These are phyloP conservation scores for Fusarium cicatricum DNA, from an alignment of 2,329 filamentous ascomycete genomes.

Conservation along the genomic window DNA sequence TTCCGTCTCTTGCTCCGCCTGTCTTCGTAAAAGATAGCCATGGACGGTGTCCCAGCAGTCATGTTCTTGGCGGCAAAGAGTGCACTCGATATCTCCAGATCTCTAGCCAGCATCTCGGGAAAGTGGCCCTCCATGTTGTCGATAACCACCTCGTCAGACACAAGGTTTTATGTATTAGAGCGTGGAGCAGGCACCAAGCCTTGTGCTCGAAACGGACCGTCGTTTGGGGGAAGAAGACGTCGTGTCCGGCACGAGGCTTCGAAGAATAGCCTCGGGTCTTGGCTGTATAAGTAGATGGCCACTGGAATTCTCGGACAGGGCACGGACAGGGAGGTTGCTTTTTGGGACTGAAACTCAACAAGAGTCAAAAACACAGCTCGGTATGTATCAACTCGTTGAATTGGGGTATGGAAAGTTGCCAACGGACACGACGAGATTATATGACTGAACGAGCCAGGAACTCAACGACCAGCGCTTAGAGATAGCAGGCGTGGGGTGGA, in stretches of 20 bases:
- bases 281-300: slow-evolving; percentile 38
- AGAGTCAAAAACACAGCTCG: slow-evolving; percentile 23
- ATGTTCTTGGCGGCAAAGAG: slow-evolving; percentile 61
- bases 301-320: slow-evolving; percentile 31
- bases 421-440: slow-evolving; percentile 30
- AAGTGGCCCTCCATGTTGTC: slow-evolving; percentile 54
- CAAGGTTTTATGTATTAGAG: slow-evolving; percentile 34
- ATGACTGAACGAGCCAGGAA: slow-evolving; percentile 29
- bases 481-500: slow-evolving; percentile 18
- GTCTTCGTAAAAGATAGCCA: slow-evolving; percentile 46
- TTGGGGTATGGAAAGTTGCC: neutral
- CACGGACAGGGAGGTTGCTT: slow-evolving; percentile 26
- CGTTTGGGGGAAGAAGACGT: slow-evolving; percentile 36
- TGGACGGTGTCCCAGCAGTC: slow-evolving; percentile 59
- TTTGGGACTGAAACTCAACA: slow-evolving; percentile 8
- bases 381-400: slow-evolving; percentile 16
- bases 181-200: slow-evolving; percentile 45
- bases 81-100: slow-evolving; percentile 58
- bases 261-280: slow-evolving; percentile 26
- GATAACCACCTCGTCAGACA: slow-evolving; percentile 39
- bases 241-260: slow-evolving; percentile 18
- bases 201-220: slow-evolving; percentile 51
- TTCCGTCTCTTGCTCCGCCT: slow-evolving; percentile 23
- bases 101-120: slow-evolving; percentile 63
- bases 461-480: slow-evolving; percentile 26